Percentiles rank a stretch among this genome's conserved stretches.
Evolutionary conservation across 2,329 filamentous ascomycete genomes (phyloP).

Genomic region (Parastagonospora nodorum): DNA sequence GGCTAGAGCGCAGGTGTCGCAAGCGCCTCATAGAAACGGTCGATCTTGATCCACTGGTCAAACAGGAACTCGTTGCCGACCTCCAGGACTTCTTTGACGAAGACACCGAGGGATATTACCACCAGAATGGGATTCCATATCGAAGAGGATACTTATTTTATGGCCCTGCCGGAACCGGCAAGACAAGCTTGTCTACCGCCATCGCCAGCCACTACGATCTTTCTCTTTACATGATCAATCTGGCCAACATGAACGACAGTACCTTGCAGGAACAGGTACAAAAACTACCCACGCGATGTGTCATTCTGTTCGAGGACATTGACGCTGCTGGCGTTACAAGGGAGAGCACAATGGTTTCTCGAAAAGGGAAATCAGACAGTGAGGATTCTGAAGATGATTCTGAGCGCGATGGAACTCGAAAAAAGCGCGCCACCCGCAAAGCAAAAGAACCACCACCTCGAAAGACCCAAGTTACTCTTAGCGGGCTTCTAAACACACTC

Average conservation of each 20-base stretch:
- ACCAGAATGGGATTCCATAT: conserved; percentile 10
- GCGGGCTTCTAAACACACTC: background rate
- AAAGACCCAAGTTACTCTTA: conserved; percentile 2
- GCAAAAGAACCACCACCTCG: too few relatives aligned
- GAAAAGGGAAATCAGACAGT: too few relatives aligned
- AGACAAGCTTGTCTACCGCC: conserved; percentile 11
- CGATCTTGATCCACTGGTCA: too few relatives aligned
- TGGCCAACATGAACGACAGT: conserved; percentile 12
- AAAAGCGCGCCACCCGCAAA: too few relatives aligned
- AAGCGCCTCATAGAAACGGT: too few relatives aligned
- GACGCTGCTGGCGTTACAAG: conserved; percentile 6
- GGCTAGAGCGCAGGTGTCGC: too few relatives aligned
- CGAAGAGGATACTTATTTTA: conserved; percentile 19
- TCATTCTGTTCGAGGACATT: conserved; percentile 21
- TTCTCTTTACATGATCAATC: conserved; percentile 15
- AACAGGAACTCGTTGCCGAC: too few relatives aligned
- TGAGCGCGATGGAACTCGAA: too few relatives aligned
- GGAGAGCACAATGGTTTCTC: too few relatives aligned
- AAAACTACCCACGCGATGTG: conserved; percentile 14
- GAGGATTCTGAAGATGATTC: too few relatives aligned
- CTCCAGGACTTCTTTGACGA: too few relatives aligned
- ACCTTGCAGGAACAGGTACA: conserved; percentile 14
- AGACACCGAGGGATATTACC: too few relatives aligned
- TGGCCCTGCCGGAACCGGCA: conserved; percentile 15
- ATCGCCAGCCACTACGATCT: conserved; percentile 15